phyloP scores from a whole-genome alignment of 2,329 filamentous ascomycete genomes.

The Venturia effusa region DNA sequence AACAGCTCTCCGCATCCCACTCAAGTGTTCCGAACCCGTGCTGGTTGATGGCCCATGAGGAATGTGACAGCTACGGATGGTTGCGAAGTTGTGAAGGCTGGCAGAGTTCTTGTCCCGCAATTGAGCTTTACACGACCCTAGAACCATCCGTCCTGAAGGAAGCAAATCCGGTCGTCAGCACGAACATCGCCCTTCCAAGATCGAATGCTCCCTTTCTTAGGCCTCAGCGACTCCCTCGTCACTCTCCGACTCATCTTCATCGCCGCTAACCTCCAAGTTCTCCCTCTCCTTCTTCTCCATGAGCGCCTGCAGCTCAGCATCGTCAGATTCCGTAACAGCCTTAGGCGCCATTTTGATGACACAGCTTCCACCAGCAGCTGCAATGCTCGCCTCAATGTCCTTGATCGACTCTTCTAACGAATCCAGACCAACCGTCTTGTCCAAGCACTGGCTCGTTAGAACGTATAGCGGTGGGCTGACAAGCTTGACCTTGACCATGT shows the following conservation, averaged over 20 bases:
- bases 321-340: constrained; percentile 96
- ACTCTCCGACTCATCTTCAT: constrained; percentile 91
- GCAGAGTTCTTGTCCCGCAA: background rate
- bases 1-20: background rate
- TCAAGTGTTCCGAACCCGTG: background rate
- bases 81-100: background rate
- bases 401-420: constrained; percentile 81
- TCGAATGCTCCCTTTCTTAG: background rate
- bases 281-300: constrained; percentile 99
- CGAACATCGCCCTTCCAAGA: background rate
- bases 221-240: constrained; percentile 49
- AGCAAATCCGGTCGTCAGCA: background rate
- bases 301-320: constrained; percentile 88
- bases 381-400: constrained; percentile 74
- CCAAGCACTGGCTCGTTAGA: constrained; percentile 86
- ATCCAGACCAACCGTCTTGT: constrained; percentile 79
- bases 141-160: background rate
- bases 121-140: background rate
- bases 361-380: constrained; percentile 64
- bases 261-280: constrained; percentile 95
- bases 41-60: background rate
- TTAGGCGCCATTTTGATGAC: constrained; percentile 97
- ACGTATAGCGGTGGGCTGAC: constrained; percentile 98
- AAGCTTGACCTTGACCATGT: constrained; percentile 94
- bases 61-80: background rate